phyloP scores from a whole-genome alignment of 371 early-diverging fungal species.

The Batrachochytrium dendrobatidis region DNA sequence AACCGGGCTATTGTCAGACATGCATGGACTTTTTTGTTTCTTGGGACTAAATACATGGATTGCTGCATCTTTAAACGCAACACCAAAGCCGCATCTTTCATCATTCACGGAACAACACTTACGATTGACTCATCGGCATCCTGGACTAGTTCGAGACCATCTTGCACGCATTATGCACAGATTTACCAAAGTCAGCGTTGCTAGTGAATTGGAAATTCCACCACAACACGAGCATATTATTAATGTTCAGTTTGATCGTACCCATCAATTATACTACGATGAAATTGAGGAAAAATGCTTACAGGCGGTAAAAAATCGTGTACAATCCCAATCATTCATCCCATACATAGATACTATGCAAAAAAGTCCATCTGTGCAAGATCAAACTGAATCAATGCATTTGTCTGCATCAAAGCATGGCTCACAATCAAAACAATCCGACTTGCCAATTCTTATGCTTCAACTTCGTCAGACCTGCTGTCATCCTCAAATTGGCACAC shows the following conservation, averaged over 20 bases:
- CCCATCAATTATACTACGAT: slow-evolving; percentile 58
- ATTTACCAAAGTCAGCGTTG: slow-evolving; percentile 46
- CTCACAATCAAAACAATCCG: too few relatives aligned
- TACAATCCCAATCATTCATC: too few relatives aligned
- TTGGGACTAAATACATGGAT: slow-evolving; percentile 26
- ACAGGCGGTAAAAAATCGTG: neutral
- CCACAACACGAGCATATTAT: slow-evolving; percentile 42
- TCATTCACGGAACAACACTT: slow-evolving; percentile 5
- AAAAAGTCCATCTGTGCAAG: too few relatives aligned
- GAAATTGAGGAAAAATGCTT: slow-evolving; percentile 38
- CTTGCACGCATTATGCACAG: slow-evolving; percentile 46
- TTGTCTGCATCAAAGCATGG: too few relatives aligned
- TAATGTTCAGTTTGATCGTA: slow-evolving; percentile 44
- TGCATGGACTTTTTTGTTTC: slow-evolving; percentile 47
- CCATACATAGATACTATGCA: too few relatives aligned
- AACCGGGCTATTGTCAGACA: slow-evolving; percentile 35
- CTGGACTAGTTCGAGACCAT: slow-evolving; percentile 26
- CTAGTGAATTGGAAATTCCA: slow-evolving; percentile 50
- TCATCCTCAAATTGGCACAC: slow-evolving; percentile 47
- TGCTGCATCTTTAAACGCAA: neutral
- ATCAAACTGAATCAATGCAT: too few relatives aligned
- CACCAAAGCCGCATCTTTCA: neutral
- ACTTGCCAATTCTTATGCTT: slow-evolving; percentile 20
- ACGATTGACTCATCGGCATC: neutral
- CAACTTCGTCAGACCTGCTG: slow-evolving; percentile 41